Evolutionary conservation across 164 flowering plant genomes (phyloP).

Genomic region (Amborella trichopoda): DNA sequence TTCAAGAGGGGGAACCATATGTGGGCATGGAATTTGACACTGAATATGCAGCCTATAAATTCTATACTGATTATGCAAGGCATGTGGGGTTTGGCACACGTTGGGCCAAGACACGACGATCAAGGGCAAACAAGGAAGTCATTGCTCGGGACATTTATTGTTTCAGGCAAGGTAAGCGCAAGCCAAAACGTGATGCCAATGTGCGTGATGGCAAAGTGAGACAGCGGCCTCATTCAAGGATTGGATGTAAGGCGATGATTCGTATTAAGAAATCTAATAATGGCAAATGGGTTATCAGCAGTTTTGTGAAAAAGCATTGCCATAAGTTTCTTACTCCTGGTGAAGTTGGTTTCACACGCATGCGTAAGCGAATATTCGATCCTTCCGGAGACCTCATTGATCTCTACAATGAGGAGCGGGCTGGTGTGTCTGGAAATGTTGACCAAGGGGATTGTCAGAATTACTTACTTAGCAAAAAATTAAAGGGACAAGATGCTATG

Average conservation of each 20-base stretch:
- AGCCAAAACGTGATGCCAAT: constrained; percentile 2
- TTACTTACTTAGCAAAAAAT: too few relatives aligned
- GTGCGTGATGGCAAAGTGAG: constrained; percentile 4
- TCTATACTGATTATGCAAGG: constrained; percentile 38
- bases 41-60: constrained; percentile 28
- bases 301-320: constrained; percentile 41
- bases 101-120: constrained; percentile 24
- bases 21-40: constrained; percentile 48
- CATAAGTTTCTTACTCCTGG: constrained; percentile 28
- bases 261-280: constrained; percentile 20
- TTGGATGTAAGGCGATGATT: constrained; percentile 14
- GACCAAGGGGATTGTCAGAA: too few relatives aligned
- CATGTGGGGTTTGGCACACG: constrained; percentile 37
- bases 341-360: constrained; percentile 31
- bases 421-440: too few relatives aligned
- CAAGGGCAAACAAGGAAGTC: constrained; percentile 6
- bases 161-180: constrained; percentile 7
- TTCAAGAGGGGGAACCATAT: too few relatives aligned
- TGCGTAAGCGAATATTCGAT: constrained; percentile 32
- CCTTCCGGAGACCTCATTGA: neutral
- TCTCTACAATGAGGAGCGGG: too few relatives aligned
- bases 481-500: too few relatives aligned
- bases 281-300: constrained; percentile 25
- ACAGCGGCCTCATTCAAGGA: constrained; percentile 5
- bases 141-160: constrained; percentile 11